These are phyloP conservation scores for Phoma sp. DNA, from an alignment of 2,329 filamentous ascomycete species.

Conservation along the genomic window DNA sequence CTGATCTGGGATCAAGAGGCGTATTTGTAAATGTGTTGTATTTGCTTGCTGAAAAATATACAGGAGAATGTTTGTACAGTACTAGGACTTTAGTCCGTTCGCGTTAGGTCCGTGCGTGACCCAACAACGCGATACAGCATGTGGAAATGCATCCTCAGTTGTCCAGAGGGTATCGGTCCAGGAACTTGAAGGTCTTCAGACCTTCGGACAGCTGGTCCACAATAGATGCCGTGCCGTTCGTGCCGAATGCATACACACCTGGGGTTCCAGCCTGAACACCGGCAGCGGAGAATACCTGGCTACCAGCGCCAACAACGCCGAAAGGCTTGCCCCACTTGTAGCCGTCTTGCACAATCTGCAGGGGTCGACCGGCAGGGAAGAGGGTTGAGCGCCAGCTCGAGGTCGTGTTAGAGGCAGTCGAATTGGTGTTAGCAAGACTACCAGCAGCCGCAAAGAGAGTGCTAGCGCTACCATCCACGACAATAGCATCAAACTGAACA, in stretches of 20 bases:
- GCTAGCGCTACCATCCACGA: constrained; percentile 62
- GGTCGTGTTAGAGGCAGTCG: constrained; percentile 30
- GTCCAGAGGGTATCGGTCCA: constrained; percentile 68
- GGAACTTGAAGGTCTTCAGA: constrained; percentile 69
- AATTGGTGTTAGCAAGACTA: constrained; percentile 36
- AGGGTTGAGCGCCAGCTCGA: constrained; percentile 54
- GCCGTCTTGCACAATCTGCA: constrained; percentile 67
- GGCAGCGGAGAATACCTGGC: constrained; percentile 50
- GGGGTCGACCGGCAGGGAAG: constrained; percentile 68
- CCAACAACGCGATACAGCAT: too few relatives aligned
- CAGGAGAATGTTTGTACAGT: not conserved
- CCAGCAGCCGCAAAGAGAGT: constrained; percentile 59
- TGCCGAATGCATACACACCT: constrained; percentile 42
- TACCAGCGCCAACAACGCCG: constrained; percentile 61
- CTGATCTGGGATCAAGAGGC: not conserved
- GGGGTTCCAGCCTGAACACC: constrained; percentile 53
- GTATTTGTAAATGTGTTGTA: not conserved
- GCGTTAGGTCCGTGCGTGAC: too few relatives aligned
- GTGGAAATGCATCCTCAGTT: constrained; percentile 3
- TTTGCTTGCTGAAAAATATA: not conserved
- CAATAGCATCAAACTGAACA: constrained; percentile 66
- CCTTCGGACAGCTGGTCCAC: constrained; percentile 53
- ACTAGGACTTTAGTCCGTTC: too few relatives aligned
- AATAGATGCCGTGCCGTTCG: constrained; percentile 23
- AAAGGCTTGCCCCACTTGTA: constrained; percentile 76